Percentiles rank a stretch among this genome's conserved stretches.
These are phyloP conservation scores for Colletotrichum costaricense DNA, from an alignment of 2,329 filamentous ascomycete species.

Conservation along the genomic window DNA sequence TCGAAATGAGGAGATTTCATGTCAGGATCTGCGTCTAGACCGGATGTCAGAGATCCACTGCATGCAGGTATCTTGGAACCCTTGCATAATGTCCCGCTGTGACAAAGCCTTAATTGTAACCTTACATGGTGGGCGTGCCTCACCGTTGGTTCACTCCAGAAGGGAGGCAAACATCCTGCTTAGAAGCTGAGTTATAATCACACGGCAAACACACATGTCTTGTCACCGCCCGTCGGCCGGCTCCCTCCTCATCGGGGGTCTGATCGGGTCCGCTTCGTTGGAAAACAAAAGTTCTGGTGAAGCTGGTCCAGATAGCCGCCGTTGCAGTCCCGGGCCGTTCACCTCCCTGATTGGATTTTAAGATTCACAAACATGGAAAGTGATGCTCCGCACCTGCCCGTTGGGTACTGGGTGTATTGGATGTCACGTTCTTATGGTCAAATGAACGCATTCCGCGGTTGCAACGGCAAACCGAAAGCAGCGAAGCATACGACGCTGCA, in stretches of 20 bases:
- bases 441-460: conserved; percentile 6
- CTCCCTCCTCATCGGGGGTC: background rate
- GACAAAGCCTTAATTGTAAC: background rate
- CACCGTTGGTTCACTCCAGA: background rate
- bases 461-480: background rate
- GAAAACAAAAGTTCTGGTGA: background rate
- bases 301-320: background rate
- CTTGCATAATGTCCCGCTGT: background rate
- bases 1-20: background rate
- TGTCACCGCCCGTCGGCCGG: background rate
- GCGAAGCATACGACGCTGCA: background rate
- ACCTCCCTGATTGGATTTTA: conserved; percentile 5
- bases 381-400: conserved; percentile 22
- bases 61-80: background rate
- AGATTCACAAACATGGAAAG: background rate
- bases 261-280: background rate
- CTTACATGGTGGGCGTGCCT: background rate
- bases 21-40: background rate
- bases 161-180: background rate
- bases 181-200: background rate
- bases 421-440: background rate
- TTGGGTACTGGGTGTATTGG: conserved; percentile 14
- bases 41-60: background rate
- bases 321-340: background rate
- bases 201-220: background rate